phyloP scores from a whole-genome alignment of 192 early-diverging fungal species.

The Podila epigama region DNA sequence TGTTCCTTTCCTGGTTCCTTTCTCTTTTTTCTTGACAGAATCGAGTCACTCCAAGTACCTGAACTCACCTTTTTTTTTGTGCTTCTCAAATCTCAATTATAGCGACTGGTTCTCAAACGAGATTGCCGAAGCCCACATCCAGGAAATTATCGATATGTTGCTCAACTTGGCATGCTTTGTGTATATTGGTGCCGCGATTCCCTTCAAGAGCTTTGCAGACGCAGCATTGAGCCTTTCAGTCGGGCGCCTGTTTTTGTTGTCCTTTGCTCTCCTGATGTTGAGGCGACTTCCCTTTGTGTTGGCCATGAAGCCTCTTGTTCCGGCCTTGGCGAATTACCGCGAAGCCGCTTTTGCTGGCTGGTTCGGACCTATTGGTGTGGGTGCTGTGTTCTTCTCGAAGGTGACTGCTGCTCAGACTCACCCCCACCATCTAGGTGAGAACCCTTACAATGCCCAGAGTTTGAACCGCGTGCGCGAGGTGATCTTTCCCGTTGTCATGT shows the following conservation, averaged over 20 bases:
- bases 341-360: conserved; percentile 88
- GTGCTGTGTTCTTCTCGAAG: conserved; percentile 60
- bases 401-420: conserved; percentile 36
- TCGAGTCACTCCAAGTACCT: no score
- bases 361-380: conserved; percentile 91
- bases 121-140: conserved; percentile 81
- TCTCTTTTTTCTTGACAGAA: no score
- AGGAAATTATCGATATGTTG: conserved; percentile 90
- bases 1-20: no score
- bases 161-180: conserved; percentile 90
- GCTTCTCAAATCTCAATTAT: background rate
- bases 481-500: conserved; percentile 67
- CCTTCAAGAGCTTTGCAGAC: conserved; percentile 72
- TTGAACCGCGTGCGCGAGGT: conserved; percentile 26
- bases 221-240: conserved; percentile 58
- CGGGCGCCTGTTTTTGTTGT: conserved; percentile 74
- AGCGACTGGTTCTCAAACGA: conserved; percentile 88
- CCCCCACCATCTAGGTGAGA: conserved; percentile 17
- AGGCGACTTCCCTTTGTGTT: conserved; percentile 79
- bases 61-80: background rate
- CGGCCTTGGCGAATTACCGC: conserved; percentile 71
- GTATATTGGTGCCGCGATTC: conserved; percentile 83
- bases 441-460: background rate
- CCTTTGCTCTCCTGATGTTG: conserved; percentile 70
- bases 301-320: conserved; percentile 66